A percentile compares a stretch with the other conserved stretches of the same genome.
Evolutionary conservation across 768 basidiomycete species (phyloP).

Genomic region (Tylopilus subfusipes): DNA sequence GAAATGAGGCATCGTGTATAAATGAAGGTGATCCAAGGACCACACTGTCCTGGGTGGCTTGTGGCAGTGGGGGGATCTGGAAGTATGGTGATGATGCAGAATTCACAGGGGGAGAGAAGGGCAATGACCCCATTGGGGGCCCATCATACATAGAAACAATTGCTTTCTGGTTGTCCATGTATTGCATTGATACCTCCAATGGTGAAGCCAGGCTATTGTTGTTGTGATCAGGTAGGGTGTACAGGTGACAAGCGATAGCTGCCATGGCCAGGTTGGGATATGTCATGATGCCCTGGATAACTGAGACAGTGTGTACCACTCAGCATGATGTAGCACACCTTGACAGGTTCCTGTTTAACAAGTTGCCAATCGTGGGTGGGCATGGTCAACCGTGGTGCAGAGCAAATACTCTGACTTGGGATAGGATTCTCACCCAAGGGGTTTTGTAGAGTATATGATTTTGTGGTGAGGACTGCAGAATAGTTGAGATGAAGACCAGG

Average conservation of each 20-base stretch:
- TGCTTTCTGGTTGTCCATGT: constrained; percentile 12
- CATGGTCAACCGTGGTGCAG: not conserved
- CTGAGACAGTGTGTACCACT: constrained; percentile 3
- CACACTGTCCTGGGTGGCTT: too few relatives aligned
- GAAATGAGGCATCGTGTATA: constrained; percentile 8
- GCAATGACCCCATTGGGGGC: constrained; percentile 32
- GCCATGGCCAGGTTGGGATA: constrained; percentile 15
- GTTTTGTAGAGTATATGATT: constrained; percentile 28
- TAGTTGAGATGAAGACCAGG: constrained; percentile 1
- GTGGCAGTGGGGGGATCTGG: too few relatives aligned
- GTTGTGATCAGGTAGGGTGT: constrained; percentile 17
- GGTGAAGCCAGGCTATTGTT: constrained; percentile 4
- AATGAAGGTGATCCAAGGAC: too few relatives aligned
- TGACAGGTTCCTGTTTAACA: constrained; percentile 23
- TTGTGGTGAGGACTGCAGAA: constrained; percentile 11
- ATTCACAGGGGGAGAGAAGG: constrained; percentile 25
- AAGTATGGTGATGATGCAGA: constrained; percentile 18
- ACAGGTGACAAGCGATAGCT: constrained; percentile 8
- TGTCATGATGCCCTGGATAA: constrained; percentile 3
- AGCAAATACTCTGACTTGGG: not conserved
- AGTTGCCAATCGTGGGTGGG: constrained; percentile 16
- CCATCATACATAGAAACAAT: constrained; percentile 6
- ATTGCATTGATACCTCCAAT: not conserved
- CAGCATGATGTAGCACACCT: constrained; percentile 16
- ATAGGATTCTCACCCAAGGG: constrained; percentile 20